These are phyloP conservation scores for Colletotrichum karsti DNA, from an alignment of 2,329 filamentous ascomycete species.

Conservation along the genomic window DNA sequence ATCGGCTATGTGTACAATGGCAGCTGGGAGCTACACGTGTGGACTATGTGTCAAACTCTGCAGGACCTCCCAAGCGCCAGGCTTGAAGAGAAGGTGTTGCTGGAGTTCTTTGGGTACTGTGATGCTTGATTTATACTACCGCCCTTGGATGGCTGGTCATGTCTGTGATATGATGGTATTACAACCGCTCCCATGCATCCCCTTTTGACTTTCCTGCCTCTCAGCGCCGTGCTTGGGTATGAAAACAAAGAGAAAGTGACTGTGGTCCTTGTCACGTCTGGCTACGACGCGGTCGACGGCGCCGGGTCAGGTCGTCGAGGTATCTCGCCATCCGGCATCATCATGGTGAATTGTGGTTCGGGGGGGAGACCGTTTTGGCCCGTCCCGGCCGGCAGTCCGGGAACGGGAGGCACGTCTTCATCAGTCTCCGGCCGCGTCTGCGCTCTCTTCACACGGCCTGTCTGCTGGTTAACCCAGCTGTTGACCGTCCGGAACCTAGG, in stretches of 20 bases:
- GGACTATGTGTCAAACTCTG: neutral
- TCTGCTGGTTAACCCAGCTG: slow-evolving; percentile 74
- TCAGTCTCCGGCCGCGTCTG: slow-evolving; percentile 46
- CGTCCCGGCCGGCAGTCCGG: slow-evolving; percentile 41
- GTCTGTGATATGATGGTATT: slow-evolving; percentile 14
- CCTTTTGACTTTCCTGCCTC: neutral
- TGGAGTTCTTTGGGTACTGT: neutral
- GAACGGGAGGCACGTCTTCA: slow-evolving; percentile 47
- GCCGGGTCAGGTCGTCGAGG: slow-evolving; percentile 49
- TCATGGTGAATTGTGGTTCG: slow-evolving; percentile 57
- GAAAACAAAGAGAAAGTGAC: slow-evolving; percentile 27
- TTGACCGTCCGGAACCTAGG: slow-evolving; percentile 65
- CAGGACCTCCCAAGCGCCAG: slow-evolving; percentile 27
- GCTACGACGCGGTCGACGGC: slow-evolving; percentile 10
- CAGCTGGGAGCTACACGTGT: neutral
- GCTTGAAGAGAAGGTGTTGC: slow-evolving; percentile 27
- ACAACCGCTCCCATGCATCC: neutral
- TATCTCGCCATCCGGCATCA: slow-evolving; percentile 59
- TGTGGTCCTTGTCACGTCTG: slow-evolving; percentile 3
- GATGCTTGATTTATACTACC: slow-evolving; percentile 2
- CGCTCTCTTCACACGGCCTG: slow-evolving; percentile 59
- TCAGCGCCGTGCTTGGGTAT: slow-evolving; percentile 25
- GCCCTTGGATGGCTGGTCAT: neutral
- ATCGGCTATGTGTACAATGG: slow-evolving; percentile 5
- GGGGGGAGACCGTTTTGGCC: slow-evolving; percentile 46